A percentile compares a stretch with the other conserved stretches of the same genome.
phyloP scores from a whole-genome alignment of 192 early-diverging fungal species.

The Tieghemiomyces parasiticus region DNA sequence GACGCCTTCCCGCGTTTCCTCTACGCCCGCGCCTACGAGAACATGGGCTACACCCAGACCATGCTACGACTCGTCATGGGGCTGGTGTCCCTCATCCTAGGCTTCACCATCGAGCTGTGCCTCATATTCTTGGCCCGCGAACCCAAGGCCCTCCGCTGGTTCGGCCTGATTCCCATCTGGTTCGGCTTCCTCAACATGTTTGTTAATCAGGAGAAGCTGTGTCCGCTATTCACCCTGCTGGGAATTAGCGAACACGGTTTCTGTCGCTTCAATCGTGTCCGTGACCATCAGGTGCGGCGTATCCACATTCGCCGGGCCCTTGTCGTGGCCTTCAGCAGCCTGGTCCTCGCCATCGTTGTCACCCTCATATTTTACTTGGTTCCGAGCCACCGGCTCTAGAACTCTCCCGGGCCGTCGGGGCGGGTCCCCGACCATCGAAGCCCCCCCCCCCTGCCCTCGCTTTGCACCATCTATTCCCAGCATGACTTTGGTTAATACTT shows the following conservation, averaged over 20 bases:
- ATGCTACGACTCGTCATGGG: conserved; percentile 29
- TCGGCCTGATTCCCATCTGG: conserved; percentile 26
- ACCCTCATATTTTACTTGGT: conserved; percentile 8
- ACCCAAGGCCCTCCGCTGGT: conserved; percentile 32
- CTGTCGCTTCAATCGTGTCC: conserved; percentile 5
- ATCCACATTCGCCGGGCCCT: not conserved
- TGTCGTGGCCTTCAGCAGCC: not conserved
- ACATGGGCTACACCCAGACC: conserved; percentile 31
- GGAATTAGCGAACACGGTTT: conserved; percentile 2
- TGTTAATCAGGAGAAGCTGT: conserved; percentile 20
- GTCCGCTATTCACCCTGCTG: conserved; percentile 13
- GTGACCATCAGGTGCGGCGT: not conserved
- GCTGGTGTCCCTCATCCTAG: conserved; percentile 29
- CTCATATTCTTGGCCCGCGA: conserved; percentile 36
- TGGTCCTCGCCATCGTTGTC: not conserved
- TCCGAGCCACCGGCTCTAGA: not conserved
- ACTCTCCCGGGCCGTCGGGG: no score
- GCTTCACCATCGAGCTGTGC: conserved; percentile 29
- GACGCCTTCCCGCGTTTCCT: conserved; percentile 40
- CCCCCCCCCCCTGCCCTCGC: no score
- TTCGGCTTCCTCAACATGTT: conserved; percentile 23
- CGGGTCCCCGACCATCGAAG: no score
- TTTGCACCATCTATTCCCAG: no score
- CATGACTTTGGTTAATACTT: no score
- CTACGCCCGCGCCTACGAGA: conserved; percentile 34